phyloP scores from a whole-genome alignment of 2,329 filamentous ascomycete species.

The Gyromitra esculenta region DNA sequence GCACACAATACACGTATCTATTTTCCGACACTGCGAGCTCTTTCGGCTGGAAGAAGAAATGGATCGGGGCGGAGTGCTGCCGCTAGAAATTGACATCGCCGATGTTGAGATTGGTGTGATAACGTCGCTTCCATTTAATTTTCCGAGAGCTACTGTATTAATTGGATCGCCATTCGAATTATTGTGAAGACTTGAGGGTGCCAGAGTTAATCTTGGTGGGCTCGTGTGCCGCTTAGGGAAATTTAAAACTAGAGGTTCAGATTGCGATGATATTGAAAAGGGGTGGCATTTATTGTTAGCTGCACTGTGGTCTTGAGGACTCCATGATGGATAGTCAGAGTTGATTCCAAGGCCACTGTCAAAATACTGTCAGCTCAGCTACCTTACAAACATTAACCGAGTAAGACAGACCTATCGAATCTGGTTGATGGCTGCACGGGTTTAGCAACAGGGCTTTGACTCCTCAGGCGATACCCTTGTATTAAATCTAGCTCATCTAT shows the following conservation, averaged over 20 bases:
- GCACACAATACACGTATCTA: conserved; percentile 42
- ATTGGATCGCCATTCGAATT: conserved; percentile 2
- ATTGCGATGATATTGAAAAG: background rate
- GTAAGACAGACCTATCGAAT: conserved; percentile 34
- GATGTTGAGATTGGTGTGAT: conserved; percentile 47
- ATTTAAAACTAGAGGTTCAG: background rate
- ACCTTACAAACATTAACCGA: conserved; percentile 13
- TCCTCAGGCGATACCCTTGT: background rate
- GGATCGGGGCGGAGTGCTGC: conserved; percentile 41
- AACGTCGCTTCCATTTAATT: conserved; percentile 29
- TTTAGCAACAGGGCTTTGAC: conserved; percentile 1
- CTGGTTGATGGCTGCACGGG: conserved; percentile 6
- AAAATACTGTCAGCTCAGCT: conserved; percentile 29
- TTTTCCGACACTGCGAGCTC: conserved; percentile 5
- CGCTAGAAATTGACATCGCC: conserved; percentile 52
- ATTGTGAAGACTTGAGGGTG: background rate
- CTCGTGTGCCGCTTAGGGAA: background rate
- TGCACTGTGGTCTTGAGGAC: conserved; percentile 8
- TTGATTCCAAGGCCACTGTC: conserved; percentile 19
- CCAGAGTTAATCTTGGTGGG: conserved; percentile 5
- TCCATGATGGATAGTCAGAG: background rate
- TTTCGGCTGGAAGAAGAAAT: conserved; percentile 23
- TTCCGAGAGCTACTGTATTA: background rate
- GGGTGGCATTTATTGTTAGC: background rate
- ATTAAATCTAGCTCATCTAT: conserved; percentile 18